Percentiles rank a stretch among this genome's conserved stretches.
These are phyloP conservation scores for Lachnellula arida DNA, from an alignment of 2,329 filamentous ascomycete genomes.

Conservation along the genomic window DNA sequence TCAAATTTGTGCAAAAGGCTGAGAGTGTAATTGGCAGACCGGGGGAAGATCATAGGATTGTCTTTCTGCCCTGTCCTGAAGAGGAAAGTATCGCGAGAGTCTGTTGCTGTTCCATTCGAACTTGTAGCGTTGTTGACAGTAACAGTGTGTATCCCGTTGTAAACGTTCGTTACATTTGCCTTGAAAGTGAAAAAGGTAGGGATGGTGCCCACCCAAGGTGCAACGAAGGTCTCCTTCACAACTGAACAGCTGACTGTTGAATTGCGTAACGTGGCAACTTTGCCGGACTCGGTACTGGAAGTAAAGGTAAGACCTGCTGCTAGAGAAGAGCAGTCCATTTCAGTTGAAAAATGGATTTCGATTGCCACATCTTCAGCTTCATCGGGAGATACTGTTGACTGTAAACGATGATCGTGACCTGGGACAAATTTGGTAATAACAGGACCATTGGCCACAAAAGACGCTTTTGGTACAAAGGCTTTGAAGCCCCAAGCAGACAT, in stretches of 20 bases:
- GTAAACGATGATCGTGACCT: slow-evolving; percentile 54
- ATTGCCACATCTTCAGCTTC: slow-evolving; percentile 42
- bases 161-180: slow-evolving; percentile 49
- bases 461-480: slow-evolving; percentile 48
- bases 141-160: slow-evolving; percentile 56
- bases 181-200: slow-evolving; percentile 50
- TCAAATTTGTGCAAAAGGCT: slow-evolving; percentile 42
- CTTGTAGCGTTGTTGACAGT: slow-evolving; percentile 49
- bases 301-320: slow-evolving; percentile 45
- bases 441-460: too few species aligned
- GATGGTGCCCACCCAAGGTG: slow-evolving; percentile 46
- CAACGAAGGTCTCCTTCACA: slow-evolving; percentile 32
- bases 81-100: slow-evolving; percentile 52
- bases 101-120: not conserved
- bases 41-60: slow-evolving; percentile 57
- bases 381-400: slow-evolving; percentile 41
- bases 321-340: slow-evolving; percentile 57
- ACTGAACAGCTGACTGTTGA: slow-evolving; percentile 42
- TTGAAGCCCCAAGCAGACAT: slow-evolving; percentile 51
- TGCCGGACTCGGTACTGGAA: slow-evolving; percentile 47
- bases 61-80: slow-evolving; percentile 52
- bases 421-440: slow-evolving; percentile 32
- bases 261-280: slow-evolving; percentile 39
- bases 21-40: slow-evolving; percentile 51
- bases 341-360: slow-evolving; percentile 52